Evolutionary conservation across 2,329 filamentous ascomycete genomes (phyloP), one percentile per base, ranked within the genome.

Genomic region (Achaetomium macrosporum): DNA sequence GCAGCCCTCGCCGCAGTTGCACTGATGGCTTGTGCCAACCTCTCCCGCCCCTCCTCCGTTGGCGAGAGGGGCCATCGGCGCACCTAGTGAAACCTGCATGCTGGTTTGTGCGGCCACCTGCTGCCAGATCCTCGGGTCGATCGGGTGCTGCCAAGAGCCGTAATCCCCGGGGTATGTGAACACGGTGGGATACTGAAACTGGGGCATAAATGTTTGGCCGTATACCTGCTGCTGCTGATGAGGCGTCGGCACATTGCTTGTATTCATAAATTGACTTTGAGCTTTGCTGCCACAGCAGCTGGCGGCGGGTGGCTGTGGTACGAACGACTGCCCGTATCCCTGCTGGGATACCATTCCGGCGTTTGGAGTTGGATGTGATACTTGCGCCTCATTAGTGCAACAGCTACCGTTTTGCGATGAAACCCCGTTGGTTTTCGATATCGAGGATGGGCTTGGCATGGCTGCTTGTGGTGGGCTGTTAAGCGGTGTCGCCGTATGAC

Each of bases 1-100:
- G 59, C 85, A 88, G 29, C 72, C 72, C 50, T 84, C 79, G 17
- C 85, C 85, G 62, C 85, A 88, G 44, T 73, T 73, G 61, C 85
- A 88, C 40, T 65, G 71, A 57, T 79, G 74, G 37, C 67, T 68
- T 2, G 60, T 62, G 16, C 57, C 58, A 41, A 16, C 41, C 17
- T 43, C 40, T 10, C 9, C 51, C 10, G 12, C 42, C 9, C 46
- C 25, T 5, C 42, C 39, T 12, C 49, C 57, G 16, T 58, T 56
- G 13, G 54, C 33, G 13, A 46, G 41, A 15, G 54, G 43, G 0
- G 56, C 36, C 12, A 57, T 42, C 1, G 59, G 44, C 3, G 36
- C 47, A 37, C 19, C 40, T 16, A 56, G 25, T 4, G 53, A 4
- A 7, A 25, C 25, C 4, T 25, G 17, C 50, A 56, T 48, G 42